Conservation (phyloP, 2,329 filamentous ascomycete genomes). For the Ascochyta pisi region DNA sequence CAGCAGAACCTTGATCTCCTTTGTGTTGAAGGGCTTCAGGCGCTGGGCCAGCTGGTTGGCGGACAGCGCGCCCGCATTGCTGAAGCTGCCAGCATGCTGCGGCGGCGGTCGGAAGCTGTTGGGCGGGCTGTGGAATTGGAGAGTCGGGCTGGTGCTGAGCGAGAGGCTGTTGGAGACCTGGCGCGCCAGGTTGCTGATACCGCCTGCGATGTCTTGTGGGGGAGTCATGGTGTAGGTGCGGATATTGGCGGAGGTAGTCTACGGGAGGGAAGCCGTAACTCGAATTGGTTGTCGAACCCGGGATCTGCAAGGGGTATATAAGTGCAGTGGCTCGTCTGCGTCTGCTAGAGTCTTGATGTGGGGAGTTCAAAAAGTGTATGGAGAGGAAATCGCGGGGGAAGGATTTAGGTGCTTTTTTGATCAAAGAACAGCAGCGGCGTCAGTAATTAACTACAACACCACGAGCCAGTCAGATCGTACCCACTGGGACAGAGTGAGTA, state of each 20-base stretch:
- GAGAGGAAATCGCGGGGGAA: slow-evolving; percentile 12
- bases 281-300: slow-evolving; percentile 26
- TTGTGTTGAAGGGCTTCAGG: slow-evolving; percentile 92
- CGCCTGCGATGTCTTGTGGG: slow-evolving; percentile 46
- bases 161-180: slow-evolving; percentile 66
- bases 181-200: slow-evolving; percentile 50
- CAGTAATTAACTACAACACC: slow-evolving; percentile 25
- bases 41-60: slow-evolving; percentile 66
- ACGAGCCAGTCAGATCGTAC: slow-evolving; percentile 21
- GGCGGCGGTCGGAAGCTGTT: slow-evolving; percentile 60
- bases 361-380: slow-evolving; percentile 4
- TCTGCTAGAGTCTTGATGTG: background rate
- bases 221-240: slow-evolving; percentile 42
- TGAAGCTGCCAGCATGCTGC: slow-evolving; percentile 33
- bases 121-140: slow-evolving; percentile 76
- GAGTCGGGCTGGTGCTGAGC: slow-evolving; percentile 76
- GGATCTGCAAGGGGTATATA: slow-evolving; percentile 12
- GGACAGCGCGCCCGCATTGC: slow-evolving; percentile 32
- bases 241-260: slow-evolving; percentile 26
- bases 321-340: slow-evolving; percentile 1
- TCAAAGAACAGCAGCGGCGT: slow-evolving; percentile 23
- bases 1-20: slow-evolving; percentile 94
- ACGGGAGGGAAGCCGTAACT: slow-evolving; percentile 20
- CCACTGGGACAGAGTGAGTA: slow-evolving; percentile 21
- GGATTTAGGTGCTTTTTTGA: slow-evolving; percentile 1